Conservation (phyloP, 257 asterid genomes). For the Solanum appendiculatum region DNA sequence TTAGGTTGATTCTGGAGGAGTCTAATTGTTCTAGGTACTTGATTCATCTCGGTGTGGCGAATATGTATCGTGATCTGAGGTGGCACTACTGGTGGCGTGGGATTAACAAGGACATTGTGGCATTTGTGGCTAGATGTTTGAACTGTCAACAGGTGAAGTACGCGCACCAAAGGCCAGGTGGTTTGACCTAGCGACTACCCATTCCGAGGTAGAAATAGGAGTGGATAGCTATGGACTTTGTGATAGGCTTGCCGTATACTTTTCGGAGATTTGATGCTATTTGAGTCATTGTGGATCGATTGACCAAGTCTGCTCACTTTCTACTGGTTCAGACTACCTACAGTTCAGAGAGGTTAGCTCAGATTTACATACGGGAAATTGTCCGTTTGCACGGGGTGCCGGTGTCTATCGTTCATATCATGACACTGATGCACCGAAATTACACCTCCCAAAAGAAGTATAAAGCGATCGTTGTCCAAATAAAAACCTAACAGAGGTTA, state of each 20-base stretch:
- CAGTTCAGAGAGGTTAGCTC: not conserved
- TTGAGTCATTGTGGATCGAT: not conserved
- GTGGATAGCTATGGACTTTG: no score
- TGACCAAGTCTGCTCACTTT: not conserved
- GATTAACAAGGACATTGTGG: not conserved
- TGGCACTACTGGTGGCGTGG: not conserved
- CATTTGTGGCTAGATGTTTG: not conserved
- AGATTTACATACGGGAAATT: no score
- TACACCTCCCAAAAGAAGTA: not conserved
- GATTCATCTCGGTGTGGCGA: not conserved
- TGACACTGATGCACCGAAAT: not conserved
- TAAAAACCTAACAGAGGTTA: not conserved
- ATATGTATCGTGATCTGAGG: not conserved
- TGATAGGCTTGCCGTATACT: not conserved
- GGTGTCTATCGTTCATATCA: not conserved
- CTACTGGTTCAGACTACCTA: not conserved
- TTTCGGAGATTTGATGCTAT: not conserved
- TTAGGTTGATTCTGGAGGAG: not conserved
- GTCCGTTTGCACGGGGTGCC: not conserved
- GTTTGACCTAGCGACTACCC: not conserved
- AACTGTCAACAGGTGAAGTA: not conserved
- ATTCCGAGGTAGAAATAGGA: not conserved
- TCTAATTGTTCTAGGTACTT: not conserved
- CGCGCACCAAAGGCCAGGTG: not conserved
- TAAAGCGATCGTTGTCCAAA: not conserved